Evolutionary conservation across 2,329 filamentous ascomycete species (phyloP), one percentile per base, ranked within the genome.

Genomic region (Colletotrichum sp.): DNA sequence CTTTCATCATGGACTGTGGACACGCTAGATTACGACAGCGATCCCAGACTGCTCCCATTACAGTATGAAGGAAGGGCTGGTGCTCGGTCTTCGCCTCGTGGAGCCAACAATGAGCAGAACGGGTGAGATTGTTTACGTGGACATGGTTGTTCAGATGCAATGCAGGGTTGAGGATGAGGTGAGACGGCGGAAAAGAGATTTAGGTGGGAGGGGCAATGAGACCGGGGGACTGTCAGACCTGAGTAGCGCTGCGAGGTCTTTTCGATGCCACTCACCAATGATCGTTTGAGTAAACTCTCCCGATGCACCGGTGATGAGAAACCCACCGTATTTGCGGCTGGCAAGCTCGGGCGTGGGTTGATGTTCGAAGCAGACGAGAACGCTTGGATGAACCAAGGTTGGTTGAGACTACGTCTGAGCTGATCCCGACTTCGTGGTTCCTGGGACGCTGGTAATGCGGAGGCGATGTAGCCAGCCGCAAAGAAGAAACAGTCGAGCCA

Each of bases 81-180:
- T 32, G 44, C n/a, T 36, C 12, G 21, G 5, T 64, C 39, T 34
- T 64, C 24, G 64, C 57, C 32, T 73, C 65, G 64, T 36, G 74
- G 74, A 49, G 26, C 65, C 59, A 26, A 32, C 10, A 15, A 8
- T 4, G n/a, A 8, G 12, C 21, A 62, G 71, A 36, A 62, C 64
- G 39, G 60, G 21, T 64, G 57, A 72, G 62, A 72, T 6, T 70
- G 28, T 24, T 55, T 30, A 69, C 69, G 64, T 34, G 57, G 69
- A n/a, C 63, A 68, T 55, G 73, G 70, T 65, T 49, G 44, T 26
- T 44, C 57, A 21, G 28, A 69, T 68, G 73, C 73, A 69, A 44
- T 39, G 70, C 70, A 76, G 70, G 73, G 73, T 76, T 76, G 36
- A 64, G 30, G 73, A 76, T 76, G 73, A 76, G 73, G 73, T 76